Percentiles rank a stretch among this genome's conserved stretches.
Conservation (phyloP, 1,284 basidiomycete species). For the Tausonia pullulans region DNA sequence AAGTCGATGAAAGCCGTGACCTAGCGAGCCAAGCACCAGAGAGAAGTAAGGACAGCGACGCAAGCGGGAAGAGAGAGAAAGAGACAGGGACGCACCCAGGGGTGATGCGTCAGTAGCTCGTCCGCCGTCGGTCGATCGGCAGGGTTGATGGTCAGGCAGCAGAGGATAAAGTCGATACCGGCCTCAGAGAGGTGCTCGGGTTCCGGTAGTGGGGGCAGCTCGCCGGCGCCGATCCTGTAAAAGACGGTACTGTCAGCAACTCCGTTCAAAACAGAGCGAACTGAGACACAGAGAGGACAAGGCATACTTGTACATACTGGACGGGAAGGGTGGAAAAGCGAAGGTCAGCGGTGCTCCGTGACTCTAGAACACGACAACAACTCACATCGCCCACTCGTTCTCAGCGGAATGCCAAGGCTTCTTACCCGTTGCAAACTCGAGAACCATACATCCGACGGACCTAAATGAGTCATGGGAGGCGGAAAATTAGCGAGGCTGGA, state of each 20-base stretch:
- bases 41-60: too few species aligned
- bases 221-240: constrained; percentile 86
- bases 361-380: neutral
- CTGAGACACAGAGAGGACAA: neutral
- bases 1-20: too few species aligned
- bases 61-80: neutral
- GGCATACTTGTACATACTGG: neutral
- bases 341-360: neutral
- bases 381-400: constrained; percentile 11
- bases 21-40: too few species aligned
- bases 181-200: constrained; percentile 74
- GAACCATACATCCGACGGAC: constrained; percentile 75
- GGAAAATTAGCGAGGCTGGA: neutral
- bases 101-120: constrained; percentile 68
- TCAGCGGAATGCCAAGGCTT: constrained; percentile 16
- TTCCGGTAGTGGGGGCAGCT: constrained; percentile 91
- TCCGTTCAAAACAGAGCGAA: neutral
- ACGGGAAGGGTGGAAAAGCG: neutral
- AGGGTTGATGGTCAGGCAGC: constrained; percentile 83
- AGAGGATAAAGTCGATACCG: constrained; percentile 89
- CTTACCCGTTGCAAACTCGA: constrained; percentile 84
- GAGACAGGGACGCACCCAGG: constrained; percentile 46
- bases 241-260: constrained; percentile 57
- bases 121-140: constrained; percentile 68
- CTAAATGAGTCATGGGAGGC: constrained; percentile 19